Base-by-base conservation (phyloP, 2,329 filamentous ascomycete genomes). In the Xylogone sp. region DNA sequence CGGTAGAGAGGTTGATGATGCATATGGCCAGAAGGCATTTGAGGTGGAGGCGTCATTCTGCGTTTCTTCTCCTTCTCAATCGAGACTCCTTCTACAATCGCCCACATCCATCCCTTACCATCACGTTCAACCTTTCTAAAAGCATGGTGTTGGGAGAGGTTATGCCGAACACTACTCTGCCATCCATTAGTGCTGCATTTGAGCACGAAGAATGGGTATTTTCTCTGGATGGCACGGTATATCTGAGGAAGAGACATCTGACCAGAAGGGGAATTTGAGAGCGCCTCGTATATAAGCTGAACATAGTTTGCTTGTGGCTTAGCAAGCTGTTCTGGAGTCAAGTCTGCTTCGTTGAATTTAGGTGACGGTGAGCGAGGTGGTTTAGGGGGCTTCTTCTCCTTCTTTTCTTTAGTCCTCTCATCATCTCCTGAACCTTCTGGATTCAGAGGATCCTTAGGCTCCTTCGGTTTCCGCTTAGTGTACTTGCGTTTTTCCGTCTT, bases 321-420 rank as follows among this genome's bases (percentile, higher is more conserved):
- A 52, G 83, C 81, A 47, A 91, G 74, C 68, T 91, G 85, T 62
- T 91, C 88, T 31, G 86, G 82, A 1, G 86, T 89, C 65, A 86
- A 76, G 60, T 87, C 63, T 21, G 59, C 61, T 52, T 76, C 71
- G n/a, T 75, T 73, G 64, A 77, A 77, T 50, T 74, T 71, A 0
- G 79, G 80, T 1, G 78, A 78, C 18, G 77, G 78, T 5, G 77
- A 78, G 31, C 75, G 71, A 52, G 59, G 53, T 42, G 59, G 55
- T 45, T 59, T 61, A 2, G 56, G 50, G 24, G 56, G 52, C 61
- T 83, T 83, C 70, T 82, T 83, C 49, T 81, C 74, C 62, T 82
- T 81, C 71, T 82, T 81, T 49, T 74, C 71, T n/a, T 75, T 60
- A 13, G 46, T 45, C 22, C 27, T 47, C 27, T 53, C 50, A 43